Conservation (phyloP, 1,284 basidiomycete species). For the Boletus smithii region DNA sequence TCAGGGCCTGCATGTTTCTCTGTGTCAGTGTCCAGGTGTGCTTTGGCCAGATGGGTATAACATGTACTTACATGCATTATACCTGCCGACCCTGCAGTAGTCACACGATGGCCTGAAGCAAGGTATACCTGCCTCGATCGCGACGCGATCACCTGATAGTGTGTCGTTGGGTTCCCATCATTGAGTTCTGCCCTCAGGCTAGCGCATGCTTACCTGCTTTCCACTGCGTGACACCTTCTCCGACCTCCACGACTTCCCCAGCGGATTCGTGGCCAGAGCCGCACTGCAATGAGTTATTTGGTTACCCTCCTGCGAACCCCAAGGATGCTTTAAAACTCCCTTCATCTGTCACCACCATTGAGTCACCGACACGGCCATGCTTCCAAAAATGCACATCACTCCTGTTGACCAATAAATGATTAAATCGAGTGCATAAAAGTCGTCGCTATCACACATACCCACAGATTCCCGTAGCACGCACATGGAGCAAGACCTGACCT, state of each 20-base stretch:
- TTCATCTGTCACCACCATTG: conserved; percentile 65
- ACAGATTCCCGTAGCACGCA: conserved; percentile 63
- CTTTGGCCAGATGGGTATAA: not conserved
- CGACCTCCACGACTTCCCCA: conserved; percentile 57
- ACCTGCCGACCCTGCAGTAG: conserved; percentile 54
- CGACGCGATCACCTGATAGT: conserved; percentile 54
- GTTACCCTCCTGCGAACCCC: not conserved
- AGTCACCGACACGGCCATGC: conserved; percentile 59
- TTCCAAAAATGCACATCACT: conserved; percentile 68
- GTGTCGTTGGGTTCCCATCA: not conserved
- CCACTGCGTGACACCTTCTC: conserved; percentile 60
- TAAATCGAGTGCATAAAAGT: not conserved
- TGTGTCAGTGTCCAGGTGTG: conserved; percentile 6
- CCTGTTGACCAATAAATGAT: conserved; percentile 28
- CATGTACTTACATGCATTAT: conserved; percentile 57
- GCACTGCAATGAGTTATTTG: conserved; percentile 38
- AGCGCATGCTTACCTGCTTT: conserved; percentile 41
- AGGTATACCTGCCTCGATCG: conserved; percentile 62
- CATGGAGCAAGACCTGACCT: conserved; percentile 59
- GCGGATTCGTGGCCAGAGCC: conserved; percentile 66
- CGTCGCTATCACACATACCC: conserved; percentile 38
- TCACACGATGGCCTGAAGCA: conserved; percentile 58
- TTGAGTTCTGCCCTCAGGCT: not conserved
- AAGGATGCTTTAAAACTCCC: conserved; percentile 26
- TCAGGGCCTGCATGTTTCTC: conserved; percentile 37